Evolutionary conservation across 2,329 filamentous ascomycete genomes (phyloP).

Genomic region (Hypocreales sp.): DNA sequence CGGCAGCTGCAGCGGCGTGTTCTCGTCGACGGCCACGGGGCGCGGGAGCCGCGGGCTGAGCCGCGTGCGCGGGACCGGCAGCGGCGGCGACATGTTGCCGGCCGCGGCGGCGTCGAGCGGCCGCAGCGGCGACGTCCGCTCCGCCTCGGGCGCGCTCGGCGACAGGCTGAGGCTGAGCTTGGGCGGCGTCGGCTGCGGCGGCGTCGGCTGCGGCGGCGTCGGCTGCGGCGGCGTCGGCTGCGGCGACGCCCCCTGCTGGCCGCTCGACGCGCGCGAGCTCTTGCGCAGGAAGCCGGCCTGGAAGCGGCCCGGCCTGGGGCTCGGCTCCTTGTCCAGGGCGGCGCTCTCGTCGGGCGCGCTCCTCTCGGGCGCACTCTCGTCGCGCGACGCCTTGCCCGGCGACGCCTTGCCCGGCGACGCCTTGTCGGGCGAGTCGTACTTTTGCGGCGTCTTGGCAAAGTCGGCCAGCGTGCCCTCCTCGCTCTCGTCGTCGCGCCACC

Average conservation of each 20-base stretch:
- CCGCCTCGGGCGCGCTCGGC: constrained; percentile 20
- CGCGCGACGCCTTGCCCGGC: background rate
- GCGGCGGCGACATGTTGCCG: constrained; percentile 32
- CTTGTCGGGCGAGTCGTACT: constrained; percentile 19
- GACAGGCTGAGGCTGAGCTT: constrained; percentile 41
- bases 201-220: too few species aligned
- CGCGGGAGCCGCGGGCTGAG: constrained; percentile 9
- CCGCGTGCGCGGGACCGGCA: constrained; percentile 8
- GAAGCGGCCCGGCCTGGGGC: constrained; percentile 57
- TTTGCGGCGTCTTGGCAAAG: constrained; percentile 80
- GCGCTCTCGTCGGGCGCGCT: constrained; percentile 19
- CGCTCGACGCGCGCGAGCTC: constrained; percentile 19
- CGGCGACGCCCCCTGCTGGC: constrained; percentile 42
- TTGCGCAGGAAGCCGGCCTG: constrained; percentile 74
- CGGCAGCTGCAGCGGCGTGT: constrained; percentile 26
- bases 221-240: too few species aligned
- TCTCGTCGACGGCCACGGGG: constrained; percentile 30
- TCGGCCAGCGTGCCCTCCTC: constrained; percentile 77
- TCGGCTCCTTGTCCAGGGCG: constrained; percentile 38
- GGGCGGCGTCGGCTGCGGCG: constrained; percentile 35
- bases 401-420: constrained; percentile 12
- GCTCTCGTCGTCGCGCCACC: constrained; percentile 82
- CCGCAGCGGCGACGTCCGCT: constrained; percentile 28
- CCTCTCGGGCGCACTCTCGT: background rate
- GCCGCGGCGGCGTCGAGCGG: constrained; percentile 32